These are phyloP conservation scores for Aegilops bicornis DNA, from an alignment of 176 grass and related monocot genomes.

Conservation along the genomic window DNA sequence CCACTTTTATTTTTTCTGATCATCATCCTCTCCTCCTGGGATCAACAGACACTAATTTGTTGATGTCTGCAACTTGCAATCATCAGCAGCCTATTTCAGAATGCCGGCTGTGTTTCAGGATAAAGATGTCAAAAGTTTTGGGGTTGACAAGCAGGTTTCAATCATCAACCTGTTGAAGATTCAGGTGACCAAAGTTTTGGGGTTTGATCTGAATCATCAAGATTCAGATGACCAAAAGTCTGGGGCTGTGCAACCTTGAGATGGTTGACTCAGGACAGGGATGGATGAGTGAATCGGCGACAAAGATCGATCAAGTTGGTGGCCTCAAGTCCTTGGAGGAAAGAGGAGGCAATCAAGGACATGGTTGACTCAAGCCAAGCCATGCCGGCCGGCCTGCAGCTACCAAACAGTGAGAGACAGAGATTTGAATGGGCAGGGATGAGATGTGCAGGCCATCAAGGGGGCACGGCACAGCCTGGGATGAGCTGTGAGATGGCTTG, in stretches of 20 bases:
- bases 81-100: neutral
- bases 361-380: neutral
- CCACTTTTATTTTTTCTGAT: neutral
- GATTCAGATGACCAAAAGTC: neutral
- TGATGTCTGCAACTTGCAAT: neutral
- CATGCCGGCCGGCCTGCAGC: neutral
- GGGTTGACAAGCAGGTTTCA: too few species aligned
- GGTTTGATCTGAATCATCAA: too few species aligned
- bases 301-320: neutral
- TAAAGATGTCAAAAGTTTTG: too few species aligned
- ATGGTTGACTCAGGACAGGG: neutral
- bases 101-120: too few species aligned
- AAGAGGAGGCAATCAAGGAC: conserved; percentile 23
- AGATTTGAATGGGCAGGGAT: conserved; percentile 27
- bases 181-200: neutral
- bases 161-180: too few species aligned
- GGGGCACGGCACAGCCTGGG: conserved; percentile 29
- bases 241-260: neutral
- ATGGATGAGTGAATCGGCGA: neutral
- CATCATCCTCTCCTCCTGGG: neutral
- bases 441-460: conserved; percentile 45
- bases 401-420: conserved; percentile 16
- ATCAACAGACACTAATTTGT: neutral
- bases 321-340: neutral
- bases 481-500: conserved; percentile 18